A percentile compares a stretch with the other conserved stretches of the same genome.
Conservation (phyloP, 768 basidiomycete species). For the Boletus rubropictus region DNA sequence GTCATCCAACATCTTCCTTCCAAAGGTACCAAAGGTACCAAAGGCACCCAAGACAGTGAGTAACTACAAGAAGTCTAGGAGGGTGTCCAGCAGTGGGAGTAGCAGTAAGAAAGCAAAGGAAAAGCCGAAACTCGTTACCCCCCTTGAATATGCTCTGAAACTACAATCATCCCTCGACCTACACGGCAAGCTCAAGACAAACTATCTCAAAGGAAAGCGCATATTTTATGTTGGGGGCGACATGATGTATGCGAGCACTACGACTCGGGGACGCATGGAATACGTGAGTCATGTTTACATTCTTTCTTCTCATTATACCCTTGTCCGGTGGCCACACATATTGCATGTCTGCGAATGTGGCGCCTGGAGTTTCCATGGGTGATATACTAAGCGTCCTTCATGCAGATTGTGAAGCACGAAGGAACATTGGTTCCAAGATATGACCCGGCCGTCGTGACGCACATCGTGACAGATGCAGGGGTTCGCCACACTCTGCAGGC, state of each 20-base stretch:
- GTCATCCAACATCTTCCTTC: not conserved
- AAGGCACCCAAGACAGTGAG: conserved; percentile 20
- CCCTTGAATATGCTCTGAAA: conserved; percentile 49
- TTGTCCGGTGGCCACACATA: not conserved
- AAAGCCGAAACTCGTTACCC: conserved; percentile 40
- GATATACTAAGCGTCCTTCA: conserved; percentile 2
- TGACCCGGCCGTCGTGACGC: conserved; percentile 53
- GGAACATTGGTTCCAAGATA: conserved; percentile 56
- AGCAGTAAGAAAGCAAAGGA: conserved; percentile 33
- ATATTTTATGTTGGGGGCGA: conserved; percentile 61
- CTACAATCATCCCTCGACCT: conserved; percentile 33
- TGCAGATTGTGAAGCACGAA: conserved; percentile 58
- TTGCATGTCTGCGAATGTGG: no score
- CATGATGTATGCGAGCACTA: conserved; percentile 43
- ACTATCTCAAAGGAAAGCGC: conserved; percentile 45
- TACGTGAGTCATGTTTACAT: conserved; percentile 40
- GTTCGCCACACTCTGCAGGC: conserved; percentile 28
- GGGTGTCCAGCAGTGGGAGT: conserved; percentile 1
- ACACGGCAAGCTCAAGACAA: conserved; percentile 16
- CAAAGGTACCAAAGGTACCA: not conserved
- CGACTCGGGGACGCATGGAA: conserved; percentile 54
- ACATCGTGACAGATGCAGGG: conserved; percentile 53
- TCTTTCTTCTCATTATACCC: not conserved
- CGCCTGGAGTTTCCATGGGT: not conserved
- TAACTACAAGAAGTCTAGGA: conserved; percentile 14